A percentile compares a stretch with the other conserved stretches of the same genome.
phyloP scores from a whole-genome alignment of 140 eudicot genomes.

The Ambrosia hybrid region DNA sequence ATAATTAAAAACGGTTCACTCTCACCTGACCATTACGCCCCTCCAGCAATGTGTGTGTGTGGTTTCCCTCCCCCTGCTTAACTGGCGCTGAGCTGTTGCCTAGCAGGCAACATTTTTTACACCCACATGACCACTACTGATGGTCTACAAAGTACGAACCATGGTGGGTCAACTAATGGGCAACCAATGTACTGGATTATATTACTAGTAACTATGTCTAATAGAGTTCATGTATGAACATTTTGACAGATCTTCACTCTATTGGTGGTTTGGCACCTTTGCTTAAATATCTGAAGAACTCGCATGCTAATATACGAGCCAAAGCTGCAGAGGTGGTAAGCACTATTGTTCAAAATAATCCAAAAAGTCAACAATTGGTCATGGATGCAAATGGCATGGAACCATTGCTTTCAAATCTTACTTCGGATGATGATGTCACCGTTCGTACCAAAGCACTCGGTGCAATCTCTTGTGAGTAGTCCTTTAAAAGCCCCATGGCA shows the following conservation, averaged over 20 bases:
- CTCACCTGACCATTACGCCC: no score
- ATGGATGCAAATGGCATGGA: conserved; percentile 95
- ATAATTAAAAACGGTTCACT: no score
- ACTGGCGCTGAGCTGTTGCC: no score
- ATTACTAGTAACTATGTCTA: neutral
- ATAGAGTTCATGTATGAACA: neutral
- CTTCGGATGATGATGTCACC: conserved; percentile 76
- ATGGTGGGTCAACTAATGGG: no score
- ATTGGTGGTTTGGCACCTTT: conserved; percentile 90
- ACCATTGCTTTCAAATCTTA: conserved; percentile 64
- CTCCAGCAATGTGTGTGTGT: no score
- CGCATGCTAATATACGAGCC: conserved; percentile 83
- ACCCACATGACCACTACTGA: no score
- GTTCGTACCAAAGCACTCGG: conserved; percentile 89
- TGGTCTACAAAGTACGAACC: no score
- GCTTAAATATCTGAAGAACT: conserved; percentile 65
- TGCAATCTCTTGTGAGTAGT: conserved; percentile 83
- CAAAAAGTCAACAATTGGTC: conserved; percentile 88
- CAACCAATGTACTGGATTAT: neutral
- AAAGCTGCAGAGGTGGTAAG: conserved; percentile 93
- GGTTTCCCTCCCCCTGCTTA: no score
- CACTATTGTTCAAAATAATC: conserved; percentile 91
- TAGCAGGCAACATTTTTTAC: no score
- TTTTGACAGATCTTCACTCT: conserved; percentile 71
- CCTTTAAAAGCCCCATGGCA: neutral